Conservation (phyloP, 164 flowering plant species). For the Protea cynaroides region DNA sequence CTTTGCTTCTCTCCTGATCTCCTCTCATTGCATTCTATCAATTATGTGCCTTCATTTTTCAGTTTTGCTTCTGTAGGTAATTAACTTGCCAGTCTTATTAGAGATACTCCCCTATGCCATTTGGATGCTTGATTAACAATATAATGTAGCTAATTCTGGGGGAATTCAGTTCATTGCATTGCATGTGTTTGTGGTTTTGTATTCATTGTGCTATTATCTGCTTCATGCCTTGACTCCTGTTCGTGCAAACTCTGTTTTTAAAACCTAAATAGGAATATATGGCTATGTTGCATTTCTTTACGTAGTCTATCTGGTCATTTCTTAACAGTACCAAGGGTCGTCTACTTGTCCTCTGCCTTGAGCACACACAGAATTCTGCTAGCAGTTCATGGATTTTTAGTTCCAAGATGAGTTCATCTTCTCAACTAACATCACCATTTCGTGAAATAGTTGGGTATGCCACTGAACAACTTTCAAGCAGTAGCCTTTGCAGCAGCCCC, state of each 20-base stretch:
- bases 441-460: conserved; percentile 59
- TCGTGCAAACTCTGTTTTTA: not conserved
- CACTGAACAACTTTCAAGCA: conserved; percentile 61
- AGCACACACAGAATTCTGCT: conserved; percentile 58
- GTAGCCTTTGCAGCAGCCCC: conserved; percentile 85
- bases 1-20: no score
- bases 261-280: not conserved
- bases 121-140: no score
- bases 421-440: conserved; percentile 61
- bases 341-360: conserved; percentile 68
- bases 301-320: conserved; percentile 10
- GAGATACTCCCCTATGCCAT: no score
- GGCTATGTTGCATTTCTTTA: not conserved
- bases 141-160: no score
- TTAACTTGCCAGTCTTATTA: no score
- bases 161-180: no score
- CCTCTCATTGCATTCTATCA: no score
- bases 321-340: conserved; percentile 74
- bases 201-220: not conserved
- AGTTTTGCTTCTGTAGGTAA: no score
- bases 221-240: not conserved
- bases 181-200: no score
- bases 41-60: no score
- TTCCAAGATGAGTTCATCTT: conserved; percentile 51
- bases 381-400: conserved; percentile 49